Percentiles rank a stretch among this genome's conserved stretches.
Conservation (phyloP, 78 protist genomes). For the Dictyostelium firmibasis region DNA sequence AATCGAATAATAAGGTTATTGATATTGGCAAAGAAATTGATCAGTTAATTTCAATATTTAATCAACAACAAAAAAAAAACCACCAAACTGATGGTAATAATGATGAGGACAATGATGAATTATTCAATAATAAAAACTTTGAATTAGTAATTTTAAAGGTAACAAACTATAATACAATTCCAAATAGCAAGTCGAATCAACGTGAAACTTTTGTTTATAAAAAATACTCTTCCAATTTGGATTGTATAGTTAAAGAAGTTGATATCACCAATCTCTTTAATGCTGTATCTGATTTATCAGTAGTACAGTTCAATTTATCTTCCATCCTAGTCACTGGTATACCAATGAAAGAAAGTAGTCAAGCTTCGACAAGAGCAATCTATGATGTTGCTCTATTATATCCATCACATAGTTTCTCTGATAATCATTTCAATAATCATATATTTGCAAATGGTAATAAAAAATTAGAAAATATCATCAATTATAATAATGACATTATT, state of each 20-base stretch:
- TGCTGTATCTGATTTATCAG: slow-evolving; percentile 23
- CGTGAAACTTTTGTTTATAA: background rate
- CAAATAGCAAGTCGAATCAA: background rate
- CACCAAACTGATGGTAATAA: background rate
- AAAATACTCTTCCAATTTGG: background rate
- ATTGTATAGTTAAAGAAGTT: slow-evolving; percentile 29
- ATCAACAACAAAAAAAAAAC: background rate
- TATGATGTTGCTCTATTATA: slow-evolving; percentile 17
- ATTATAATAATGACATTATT: background rate
- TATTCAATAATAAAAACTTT: background rate
- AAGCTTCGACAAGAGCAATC: background rate
- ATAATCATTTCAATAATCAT: slow-evolving; percentile 2
- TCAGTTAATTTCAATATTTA: background rate
- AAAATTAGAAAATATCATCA: background rate
- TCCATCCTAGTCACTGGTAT: slow-evolving; percentile 41
- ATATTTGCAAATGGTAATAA: background rate
- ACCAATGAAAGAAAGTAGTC: slow-evolving; percentile 60
- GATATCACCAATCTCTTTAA: background rate
- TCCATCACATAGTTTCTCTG: background rate
- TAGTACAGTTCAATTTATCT: slow-evolving; percentile 13
- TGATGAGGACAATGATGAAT: background rate
- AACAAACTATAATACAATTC: background rate
- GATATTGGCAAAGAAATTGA: slow-evolving; percentile 5
- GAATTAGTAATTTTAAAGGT: slow-evolving; percentile 6
- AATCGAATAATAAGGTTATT: background rate